These are phyloP conservation scores for Pluteus cervinus DNA, from an alignment of 768 basidiomycete genomes.

Conservation along the genomic window DNA sequence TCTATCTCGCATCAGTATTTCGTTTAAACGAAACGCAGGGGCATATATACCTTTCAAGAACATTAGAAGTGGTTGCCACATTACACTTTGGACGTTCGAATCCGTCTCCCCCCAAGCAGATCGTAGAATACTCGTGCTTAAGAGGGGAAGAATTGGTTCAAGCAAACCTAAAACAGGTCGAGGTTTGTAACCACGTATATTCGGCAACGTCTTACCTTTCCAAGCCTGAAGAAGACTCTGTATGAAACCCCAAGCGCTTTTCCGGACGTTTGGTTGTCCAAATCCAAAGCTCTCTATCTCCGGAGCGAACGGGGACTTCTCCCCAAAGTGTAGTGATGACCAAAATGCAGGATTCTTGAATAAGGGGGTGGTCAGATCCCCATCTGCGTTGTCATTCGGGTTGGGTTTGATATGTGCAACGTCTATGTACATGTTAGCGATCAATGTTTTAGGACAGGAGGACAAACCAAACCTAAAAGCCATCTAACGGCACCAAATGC, in stretches of 20 bases:
- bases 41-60: slow-evolving; percentile 61
- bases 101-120: slow-evolving; percentile 71
- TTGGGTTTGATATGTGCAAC: slow-evolving; percentile 9
- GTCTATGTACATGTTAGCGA: slow-evolving; percentile 11
- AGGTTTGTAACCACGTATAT: neutral
- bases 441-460: neutral
- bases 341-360: slow-evolving; percentile 50
- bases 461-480: slow-evolving; percentile 46
- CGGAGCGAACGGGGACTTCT: slow-evolving; percentile 35
- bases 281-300: slow-evolving; percentile 47
- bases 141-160: slow-evolving; percentile 30
- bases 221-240: slow-evolving; percentile 35
- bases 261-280: slow-evolving; percentile 66
- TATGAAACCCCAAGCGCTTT: slow-evolving; percentile 60
- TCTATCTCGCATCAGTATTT: slow-evolving; percentile 30
- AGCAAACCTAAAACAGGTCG: too few species aligned
- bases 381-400: slow-evolving; percentile 23
- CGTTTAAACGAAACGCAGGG: neutral
- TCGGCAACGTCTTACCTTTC: slow-evolving; percentile 31
- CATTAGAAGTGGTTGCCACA: slow-evolving; percentile 67
- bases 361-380: slow-evolving; percentile 31
- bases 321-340: slow-evolving; percentile 46
- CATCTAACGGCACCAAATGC: slow-evolving; percentile 62
- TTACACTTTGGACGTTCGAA: slow-evolving; percentile 51
- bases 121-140: slow-evolving; percentile 57